Evolutionary conservation across 768 basidiomycete species (phyloP).

Genomic region (Tylopilus intermedius): DNA sequence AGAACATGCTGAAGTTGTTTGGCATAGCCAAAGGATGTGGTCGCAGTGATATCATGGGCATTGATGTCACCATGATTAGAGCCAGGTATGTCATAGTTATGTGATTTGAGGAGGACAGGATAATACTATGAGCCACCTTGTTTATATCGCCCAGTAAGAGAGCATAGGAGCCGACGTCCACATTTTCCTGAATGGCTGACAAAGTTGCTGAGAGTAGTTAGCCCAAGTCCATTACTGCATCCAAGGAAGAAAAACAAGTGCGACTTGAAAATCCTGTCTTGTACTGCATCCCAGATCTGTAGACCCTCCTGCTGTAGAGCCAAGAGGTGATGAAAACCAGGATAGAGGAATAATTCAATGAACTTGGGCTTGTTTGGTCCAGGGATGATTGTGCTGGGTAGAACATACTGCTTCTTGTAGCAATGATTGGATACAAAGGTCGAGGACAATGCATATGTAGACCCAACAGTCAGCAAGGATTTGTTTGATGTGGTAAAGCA

Average conservation of each 20-base stretch:
- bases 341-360: constrained; percentile 24
- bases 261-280: neutral
- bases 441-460: constrained; percentile 33
- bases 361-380: constrained; percentile 34
- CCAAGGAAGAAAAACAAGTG: neutral
- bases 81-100: neutral
- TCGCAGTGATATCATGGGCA: neutral
- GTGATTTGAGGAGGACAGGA: neutral
- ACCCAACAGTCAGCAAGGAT: constrained; percentile 21
- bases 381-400: constrained; percentile 9
- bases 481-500: too few species aligned
- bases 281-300: constrained; percentile 16
- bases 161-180: neutral
- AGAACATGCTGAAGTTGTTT: too few species aligned
- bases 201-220: neutral
- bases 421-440: neutral
- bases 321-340: constrained; percentile 11
- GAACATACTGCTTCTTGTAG: constrained; percentile 1
- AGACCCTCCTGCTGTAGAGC: constrained; percentile 20
- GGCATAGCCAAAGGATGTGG: too few species aligned
- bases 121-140: neutral
- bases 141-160: neutral
- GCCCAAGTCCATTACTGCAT: neutral
- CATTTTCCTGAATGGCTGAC: neutral
- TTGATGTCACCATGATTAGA: neutral